Percentiles rank a stretch among this genome's conserved stretches.
Conservation (phyloP, 805 yeast species). For the Blastobotrys mokoenaii region DNA sequence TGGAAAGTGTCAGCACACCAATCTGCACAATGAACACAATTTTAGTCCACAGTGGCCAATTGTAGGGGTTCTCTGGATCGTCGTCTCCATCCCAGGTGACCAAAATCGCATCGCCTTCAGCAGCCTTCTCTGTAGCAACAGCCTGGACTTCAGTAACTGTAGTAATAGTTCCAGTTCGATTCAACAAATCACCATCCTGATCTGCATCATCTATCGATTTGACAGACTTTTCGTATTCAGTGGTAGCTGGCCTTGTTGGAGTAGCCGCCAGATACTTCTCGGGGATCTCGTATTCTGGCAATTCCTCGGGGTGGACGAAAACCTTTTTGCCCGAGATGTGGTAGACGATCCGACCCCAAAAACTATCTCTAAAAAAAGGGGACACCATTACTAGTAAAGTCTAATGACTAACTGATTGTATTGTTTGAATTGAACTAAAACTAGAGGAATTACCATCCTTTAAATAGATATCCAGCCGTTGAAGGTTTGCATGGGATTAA, state of each 20-base stretch:
- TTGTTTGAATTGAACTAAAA: no score
- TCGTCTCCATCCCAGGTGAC: slow-evolving; percentile 21
- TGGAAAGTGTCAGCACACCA: slow-evolving; percentile 36
- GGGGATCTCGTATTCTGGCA: slow-evolving; percentile 23
- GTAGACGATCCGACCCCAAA: slow-evolving; percentile 25
- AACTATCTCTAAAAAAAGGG: slow-evolving; percentile 22
- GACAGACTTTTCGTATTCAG: background rate
- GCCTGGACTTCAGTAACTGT: no score
- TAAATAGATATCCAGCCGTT: no score
- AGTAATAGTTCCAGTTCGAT: background rate
- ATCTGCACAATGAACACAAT: slow-evolving; percentile 31
- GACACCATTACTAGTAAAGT: no score
- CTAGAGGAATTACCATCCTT: no score
- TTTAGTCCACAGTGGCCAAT: slow-evolving; percentile 42
- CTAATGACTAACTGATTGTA: no score
- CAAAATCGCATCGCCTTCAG: background rate
- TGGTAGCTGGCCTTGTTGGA: background rate
- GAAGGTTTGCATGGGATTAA: no score
- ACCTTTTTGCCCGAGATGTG: slow-evolving; percentile 24
- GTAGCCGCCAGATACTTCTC: slow-evolving; percentile 21
- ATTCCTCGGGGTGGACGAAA: slow-evolving; percentile 26
- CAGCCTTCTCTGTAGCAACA: background rate
- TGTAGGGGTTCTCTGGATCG: slow-evolving; percentile 47
- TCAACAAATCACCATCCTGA: background rate
- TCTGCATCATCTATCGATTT: background rate